A percentile compares a stretch with the other conserved stretches of the same genome.
Evolutionary conservation across 768 basidiomycete genomes (phyloP).

Genomic region (Ramaria sp.): DNA sequence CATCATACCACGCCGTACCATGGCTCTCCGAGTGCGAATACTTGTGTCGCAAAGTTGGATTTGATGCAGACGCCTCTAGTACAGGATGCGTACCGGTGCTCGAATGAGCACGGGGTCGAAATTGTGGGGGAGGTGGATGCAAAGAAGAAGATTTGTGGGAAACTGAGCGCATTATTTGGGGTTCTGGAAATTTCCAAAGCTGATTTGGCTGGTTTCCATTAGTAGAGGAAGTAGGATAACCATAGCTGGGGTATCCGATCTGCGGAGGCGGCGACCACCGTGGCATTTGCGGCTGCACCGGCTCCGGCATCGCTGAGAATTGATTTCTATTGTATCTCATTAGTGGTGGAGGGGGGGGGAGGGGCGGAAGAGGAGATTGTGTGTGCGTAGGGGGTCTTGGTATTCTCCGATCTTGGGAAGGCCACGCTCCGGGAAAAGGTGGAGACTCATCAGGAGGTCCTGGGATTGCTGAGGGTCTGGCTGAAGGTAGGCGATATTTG

Average conservation of each 20-base stretch:
- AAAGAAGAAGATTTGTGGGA: slow-evolving; percentile 15
- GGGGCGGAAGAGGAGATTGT: not conserved
- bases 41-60: slow-evolving; percentile 7
- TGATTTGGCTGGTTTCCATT: not conserved
- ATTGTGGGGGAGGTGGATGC: slow-evolving; percentile 3
- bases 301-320: slow-evolving; percentile 14
- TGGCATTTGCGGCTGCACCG: slow-evolving; percentile 10
- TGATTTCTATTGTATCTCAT: slow-evolving; percentile 9
- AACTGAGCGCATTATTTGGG: slow-evolving; percentile 17
- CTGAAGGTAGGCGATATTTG: too few relatives aligned
- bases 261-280: slow-evolving; percentile 19
- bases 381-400: not conserved
- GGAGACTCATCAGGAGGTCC: too few relatives aligned
- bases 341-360: not conserved
- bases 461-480: too few relatives aligned
- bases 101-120: slow-evolving; percentile 17
- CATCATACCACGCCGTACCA: not conserved
- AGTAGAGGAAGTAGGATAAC: not conserved
- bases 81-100: slow-evolving; percentile 10
- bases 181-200: slow-evolving; percentile 17
- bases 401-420: too few relatives aligned
- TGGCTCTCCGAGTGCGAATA: slow-evolving; percentile 10
- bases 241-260: slow-evolving; percentile 24
- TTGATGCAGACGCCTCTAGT: slow-evolving; percentile 4
- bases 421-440: too few relatives aligned